These are phyloP conservation scores for Candida orba DNA, from an alignment of 805 yeast genomes.

Conservation along the genomic window DNA sequence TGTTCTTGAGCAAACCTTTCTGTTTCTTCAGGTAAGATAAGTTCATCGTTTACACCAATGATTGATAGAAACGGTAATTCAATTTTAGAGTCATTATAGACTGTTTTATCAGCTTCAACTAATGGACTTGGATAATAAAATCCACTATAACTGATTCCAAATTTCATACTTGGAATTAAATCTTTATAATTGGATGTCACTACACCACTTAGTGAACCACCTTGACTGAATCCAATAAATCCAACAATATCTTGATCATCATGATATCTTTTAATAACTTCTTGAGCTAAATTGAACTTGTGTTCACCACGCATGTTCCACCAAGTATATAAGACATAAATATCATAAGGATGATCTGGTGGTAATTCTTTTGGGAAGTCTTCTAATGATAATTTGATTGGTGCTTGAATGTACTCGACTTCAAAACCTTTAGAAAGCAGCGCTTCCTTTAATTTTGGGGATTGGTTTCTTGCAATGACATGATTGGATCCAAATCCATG, in stretches of 20 bases:
- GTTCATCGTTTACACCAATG: slow-evolving; percentile 8
- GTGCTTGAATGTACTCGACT: slow-evolving; percentile 65
- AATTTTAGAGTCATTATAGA: slow-evolving; percentile 4
- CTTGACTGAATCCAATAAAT: slow-evolving; percentile 9
- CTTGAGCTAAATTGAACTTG: neutral
- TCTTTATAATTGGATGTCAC: slow-evolving; percentile 25
- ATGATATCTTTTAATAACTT: neutral
- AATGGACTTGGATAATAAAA: slow-evolving; percentile 6
- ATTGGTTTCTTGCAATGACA: slow-evolving; percentile 1
- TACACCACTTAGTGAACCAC: slow-evolving; percentile 4
- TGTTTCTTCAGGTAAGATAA: slow-evolving; percentile 7
- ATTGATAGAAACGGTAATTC: slow-evolving; percentile 9
- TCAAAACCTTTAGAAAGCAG: slow-evolving; percentile 50
- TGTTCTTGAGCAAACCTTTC: slow-evolving; percentile 1
- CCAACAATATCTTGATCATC: slow-evolving; percentile 7
- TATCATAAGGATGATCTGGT: slow-evolving; percentile 24
- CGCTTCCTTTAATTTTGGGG: slow-evolving; percentile 46
- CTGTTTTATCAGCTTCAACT: neutral
- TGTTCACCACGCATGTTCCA: slow-evolving; percentile 4
- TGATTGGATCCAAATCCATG: slow-evolving; percentile 10
- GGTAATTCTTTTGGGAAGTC: slow-evolving; percentile 45
- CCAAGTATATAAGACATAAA: slow-evolving; percentile 8
- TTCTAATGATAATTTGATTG: slow-evolving; percentile 50
- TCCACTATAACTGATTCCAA: slow-evolving; percentile 37
- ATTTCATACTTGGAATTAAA: slow-evolving; percentile 41